These are phyloP conservation scores for Lachancea mirantina DNA, from an alignment of 805 yeast species.

Conservation along the genomic window DNA sequence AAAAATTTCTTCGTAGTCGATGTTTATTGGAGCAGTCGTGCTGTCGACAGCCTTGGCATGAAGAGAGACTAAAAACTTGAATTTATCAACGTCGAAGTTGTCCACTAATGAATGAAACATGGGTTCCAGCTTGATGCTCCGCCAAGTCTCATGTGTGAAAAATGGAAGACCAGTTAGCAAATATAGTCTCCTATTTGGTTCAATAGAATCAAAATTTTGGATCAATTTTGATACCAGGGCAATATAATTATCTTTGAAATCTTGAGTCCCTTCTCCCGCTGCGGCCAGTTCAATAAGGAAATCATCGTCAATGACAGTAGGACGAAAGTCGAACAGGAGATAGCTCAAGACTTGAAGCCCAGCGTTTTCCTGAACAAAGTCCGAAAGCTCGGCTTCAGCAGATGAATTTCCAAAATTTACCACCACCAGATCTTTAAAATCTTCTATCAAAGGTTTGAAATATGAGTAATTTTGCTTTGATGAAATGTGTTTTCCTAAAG, in stretches of 20 bases:
- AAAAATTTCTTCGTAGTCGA: conserved; percentile 12
- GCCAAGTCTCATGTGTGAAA: conserved; percentile 26
- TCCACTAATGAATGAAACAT: conserved; percentile 13
- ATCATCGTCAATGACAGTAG: conserved; percentile 9
- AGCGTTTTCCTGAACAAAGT: conserved; percentile 5
- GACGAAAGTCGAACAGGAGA: conserved; percentile 18
- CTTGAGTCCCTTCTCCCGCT: conserved; percentile 12
- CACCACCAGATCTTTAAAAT: conserved; percentile 34
- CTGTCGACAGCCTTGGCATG: conserved; percentile 15
- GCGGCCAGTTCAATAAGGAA: conserved; percentile 27
- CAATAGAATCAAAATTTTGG: too few relatives aligned
- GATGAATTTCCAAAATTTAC: conserved; percentile 30
- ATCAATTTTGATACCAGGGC: conserved; percentile 24
- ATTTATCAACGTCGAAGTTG: conserved; percentile 20
- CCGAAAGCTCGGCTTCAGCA: neutral
- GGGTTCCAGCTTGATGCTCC: conserved; percentile 12
- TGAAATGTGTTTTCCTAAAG: conserved; percentile 35
- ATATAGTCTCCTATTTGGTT: too few relatives aligned
- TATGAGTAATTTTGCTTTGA: conserved; percentile 22
- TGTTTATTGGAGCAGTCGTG: conserved; percentile 4
- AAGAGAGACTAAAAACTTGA: conserved; percentile 25
- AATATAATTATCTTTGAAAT: conserved; percentile 14
- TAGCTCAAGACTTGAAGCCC: conserved; percentile 21
- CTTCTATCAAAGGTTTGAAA: conserved; percentile 30
- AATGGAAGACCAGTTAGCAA: conserved; percentile 19